Percentiles rank a stretch among this genome's conserved stretches.
These are phyloP conservation scores for Lantana camara DNA, from an alignment of 257 asterid genomes.

Conservation along the genomic window DNA sequence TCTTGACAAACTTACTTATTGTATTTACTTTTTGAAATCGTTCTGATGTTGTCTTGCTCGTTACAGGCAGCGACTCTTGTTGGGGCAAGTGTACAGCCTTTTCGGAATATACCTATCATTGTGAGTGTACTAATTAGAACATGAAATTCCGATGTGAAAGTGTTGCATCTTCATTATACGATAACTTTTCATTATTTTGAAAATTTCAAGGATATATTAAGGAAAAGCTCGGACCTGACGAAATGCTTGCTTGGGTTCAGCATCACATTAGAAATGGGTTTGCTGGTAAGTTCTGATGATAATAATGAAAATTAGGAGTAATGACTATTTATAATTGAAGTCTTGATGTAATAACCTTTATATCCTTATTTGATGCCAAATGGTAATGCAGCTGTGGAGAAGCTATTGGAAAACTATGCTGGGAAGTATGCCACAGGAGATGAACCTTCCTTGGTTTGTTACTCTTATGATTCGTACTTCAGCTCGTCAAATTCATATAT, in stretches of 20 bases:
- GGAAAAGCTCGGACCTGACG: conserved; percentile 76
- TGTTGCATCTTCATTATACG: conserved; percentile 1
- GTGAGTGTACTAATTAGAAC: conserved; percentile 54
- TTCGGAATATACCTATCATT: conserved; percentile 51
- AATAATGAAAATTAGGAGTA: conserved; percentile 1
- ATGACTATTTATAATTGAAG: conserved; percentile 12
- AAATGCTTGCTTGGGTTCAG: conserved; percentile 64
- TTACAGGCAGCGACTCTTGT: conserved; percentile 63
- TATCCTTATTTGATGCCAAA: conserved; percentile 21
- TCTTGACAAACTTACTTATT: too few relatives aligned
- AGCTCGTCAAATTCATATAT: background rate
- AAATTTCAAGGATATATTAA: conserved; percentile 47
- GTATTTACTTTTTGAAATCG: background rate
- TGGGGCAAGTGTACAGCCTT: conserved; percentile 61
- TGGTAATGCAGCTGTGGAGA: conserved; percentile 65
- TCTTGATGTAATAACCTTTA: too few relatives aligned
- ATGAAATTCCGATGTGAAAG: conserved; percentile 12
- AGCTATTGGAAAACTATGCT: conserved; percentile 61
- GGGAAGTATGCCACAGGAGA: conserved; percentile 80
- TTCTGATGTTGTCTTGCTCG: conserved; percentile 28
- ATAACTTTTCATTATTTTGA: too few relatives aligned
- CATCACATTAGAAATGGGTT: conserved; percentile 63
- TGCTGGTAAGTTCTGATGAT: conserved; percentile 49
- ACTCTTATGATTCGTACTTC: conserved; percentile 21
- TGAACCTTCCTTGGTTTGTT: conserved; percentile 63